phyloP scores from a whole-genome alignment of 1,139 yeast genomes.

The Kurtzmaniella natalensis region DNA sequence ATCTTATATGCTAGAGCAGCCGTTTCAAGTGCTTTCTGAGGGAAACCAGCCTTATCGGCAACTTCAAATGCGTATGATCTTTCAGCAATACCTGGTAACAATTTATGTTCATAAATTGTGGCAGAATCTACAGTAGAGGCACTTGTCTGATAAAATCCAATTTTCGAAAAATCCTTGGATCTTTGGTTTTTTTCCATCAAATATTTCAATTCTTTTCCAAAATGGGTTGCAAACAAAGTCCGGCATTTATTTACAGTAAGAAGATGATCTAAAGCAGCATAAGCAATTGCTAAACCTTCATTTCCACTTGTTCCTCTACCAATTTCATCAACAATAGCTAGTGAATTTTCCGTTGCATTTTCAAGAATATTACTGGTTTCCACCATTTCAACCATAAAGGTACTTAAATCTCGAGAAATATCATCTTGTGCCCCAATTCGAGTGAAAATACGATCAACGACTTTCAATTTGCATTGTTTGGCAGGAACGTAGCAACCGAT shows the following conservation, averaged over 20 bases:
- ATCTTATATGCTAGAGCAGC: constrained; percentile 27
- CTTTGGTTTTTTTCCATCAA: constrained; percentile 17
- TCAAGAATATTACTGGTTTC: constrained; percentile 79
- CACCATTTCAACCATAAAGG: constrained; percentile 98
- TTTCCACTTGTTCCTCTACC: constrained; percentile 91
- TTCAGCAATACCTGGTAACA: constrained; percentile 68
- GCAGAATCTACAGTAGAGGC: constrained; percentile 14
- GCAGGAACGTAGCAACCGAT: constrained; percentile 92
- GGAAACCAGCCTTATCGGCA: constrained; percentile 83
- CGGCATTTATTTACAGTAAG: constrained; percentile 58
- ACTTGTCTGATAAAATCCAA: constrained; percentile 48
- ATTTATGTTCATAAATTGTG: constrained; percentile 55
- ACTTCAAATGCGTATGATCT: constrained; percentile 83
- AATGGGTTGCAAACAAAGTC: constrained; percentile 90
- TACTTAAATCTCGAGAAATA: constrained; percentile 77
- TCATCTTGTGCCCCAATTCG: constrained; percentile 93
- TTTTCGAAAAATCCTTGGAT: constrained; percentile 22
- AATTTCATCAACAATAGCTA: constrained; percentile 92
- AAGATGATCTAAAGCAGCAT: constrained; percentile 65
- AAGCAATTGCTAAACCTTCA: constrained; percentile 91
- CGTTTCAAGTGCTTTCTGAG: constrained; percentile 49
- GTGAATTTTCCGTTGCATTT: constrained; percentile 69
- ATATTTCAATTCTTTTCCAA: constrained; percentile 61
- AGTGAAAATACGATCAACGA: constrained; percentile 83
- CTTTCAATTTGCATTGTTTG: constrained; percentile 59